Evolutionary conservation across 176 grass and related monocot genomes (phyloP), one percentile per base, ranked within the genome.

Genomic region (Zoysia pacifica): DNA sequence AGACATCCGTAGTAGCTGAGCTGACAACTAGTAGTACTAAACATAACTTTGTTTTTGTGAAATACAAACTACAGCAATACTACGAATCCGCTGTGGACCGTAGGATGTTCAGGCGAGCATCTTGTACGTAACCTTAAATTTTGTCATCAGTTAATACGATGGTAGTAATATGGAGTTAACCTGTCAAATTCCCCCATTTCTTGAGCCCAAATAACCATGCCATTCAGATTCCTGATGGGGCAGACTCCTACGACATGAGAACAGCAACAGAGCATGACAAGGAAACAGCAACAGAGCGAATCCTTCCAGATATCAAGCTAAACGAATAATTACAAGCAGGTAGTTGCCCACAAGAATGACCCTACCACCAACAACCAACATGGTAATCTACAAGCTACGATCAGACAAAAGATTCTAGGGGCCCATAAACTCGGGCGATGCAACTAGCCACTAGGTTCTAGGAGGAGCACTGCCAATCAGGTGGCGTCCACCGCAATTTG

Each of bases 251-350:
- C 42, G 35, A 56, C 73, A 73, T 65, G 53, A 48, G 69, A 91
- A 54, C 49, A 37, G 48, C 82, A 90, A 44, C 44, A 67, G 14
- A 37, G 28, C 0, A 28, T 28, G 28, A 28, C 28, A 28, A 28
- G 28, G 28, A 28, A 28, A 28, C 28, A 13, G 18, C 64, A 56
- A 65, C 9, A 75, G 47, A 85, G 3, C 52, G 61, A 87, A 67
- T 78, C 81, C 83, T 84, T 78, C 73, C 73, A 37, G 67, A 84
- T 84, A 77, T 75, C 48, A 39, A 81, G 47, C 80, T 85, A 77
- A 78, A 89, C 81, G 78, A 85, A 86, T 97, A 97, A 85, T 97
- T 93, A 97, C 91, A 97, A 75, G 82, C 88, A 86, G 36, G 54
- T 50, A 79, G 83, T 87, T 82, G 83, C 88, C 93, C 93, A 83